phyloP scores from a whole-genome alignment of 2,329 filamentous ascomycete species.

The Penicillium psychrosexuale region DNA sequence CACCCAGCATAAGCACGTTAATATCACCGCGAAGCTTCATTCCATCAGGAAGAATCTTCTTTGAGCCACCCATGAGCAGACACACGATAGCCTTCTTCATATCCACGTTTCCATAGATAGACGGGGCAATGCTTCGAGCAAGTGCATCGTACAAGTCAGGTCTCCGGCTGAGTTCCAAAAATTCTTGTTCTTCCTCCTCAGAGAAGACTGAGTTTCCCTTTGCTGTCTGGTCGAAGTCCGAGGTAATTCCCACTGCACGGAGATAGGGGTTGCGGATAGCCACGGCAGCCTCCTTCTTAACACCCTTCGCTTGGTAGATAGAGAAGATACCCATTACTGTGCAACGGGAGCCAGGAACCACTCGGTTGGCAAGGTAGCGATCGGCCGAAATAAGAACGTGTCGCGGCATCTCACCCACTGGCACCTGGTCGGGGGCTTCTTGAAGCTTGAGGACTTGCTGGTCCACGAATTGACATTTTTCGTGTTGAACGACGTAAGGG shows the following conservation, averaged over 20 bases:
- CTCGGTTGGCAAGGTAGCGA: conserved; percentile 88
- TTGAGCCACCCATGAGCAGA: conserved; percentile 87
- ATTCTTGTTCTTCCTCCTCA: conserved; percentile 96
- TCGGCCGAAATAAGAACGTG: conserved; percentile 97
- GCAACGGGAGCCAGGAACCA: conserved; percentile 91
- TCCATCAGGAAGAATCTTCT: conserved; percentile 95
- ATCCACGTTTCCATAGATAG: conserved; percentile 91
- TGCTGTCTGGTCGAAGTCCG: conserved; percentile 82
- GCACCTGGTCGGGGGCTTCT: conserved; percentile 94
- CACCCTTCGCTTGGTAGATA: conserved; percentile 91
- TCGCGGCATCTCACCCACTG: conserved; percentile 89
- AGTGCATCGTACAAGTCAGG: conserved; percentile 92
- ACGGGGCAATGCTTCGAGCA: conserved; percentile 88
- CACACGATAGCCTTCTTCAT: conserved; percentile 98
- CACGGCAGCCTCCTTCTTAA: conserved; percentile 78
- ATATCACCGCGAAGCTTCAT: conserved; percentile 98
- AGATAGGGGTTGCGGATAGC: conserved; percentile 95
- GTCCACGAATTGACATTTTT: conserved; percentile 91
- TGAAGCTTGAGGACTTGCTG: conserved; percentile 98
- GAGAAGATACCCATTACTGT: conserved; percentile 97
- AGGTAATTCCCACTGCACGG: conserved; percentile 86
- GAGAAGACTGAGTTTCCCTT: conserved; percentile 82
- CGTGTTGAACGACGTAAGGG: conserved; percentile 92
- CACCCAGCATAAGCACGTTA: conserved; percentile 93
- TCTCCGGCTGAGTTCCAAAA: conserved; percentile 81